Percentiles rank a stretch among this genome's conserved stretches.
phyloP scores from a whole-genome alignment of 306 rosid species.

The Glycine tomentella region DNA sequence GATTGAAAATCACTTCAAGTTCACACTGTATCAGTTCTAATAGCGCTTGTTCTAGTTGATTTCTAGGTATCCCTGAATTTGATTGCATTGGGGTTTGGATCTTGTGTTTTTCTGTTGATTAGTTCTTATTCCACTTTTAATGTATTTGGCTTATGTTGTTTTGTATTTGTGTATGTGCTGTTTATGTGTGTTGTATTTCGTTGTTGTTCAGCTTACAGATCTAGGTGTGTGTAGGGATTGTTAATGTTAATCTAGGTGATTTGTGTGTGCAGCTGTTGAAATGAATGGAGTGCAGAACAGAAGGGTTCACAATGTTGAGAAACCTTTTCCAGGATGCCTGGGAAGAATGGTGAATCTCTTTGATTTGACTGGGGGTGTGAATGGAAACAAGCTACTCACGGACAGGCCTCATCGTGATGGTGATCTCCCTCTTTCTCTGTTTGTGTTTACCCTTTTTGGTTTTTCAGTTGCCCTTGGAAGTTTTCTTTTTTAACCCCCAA shows the following conservation, averaged over 20 bases:
- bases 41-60: neutral
- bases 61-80: conserved; percentile 28
- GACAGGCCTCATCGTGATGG: conserved; percentile 87
- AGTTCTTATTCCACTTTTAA: neutral
- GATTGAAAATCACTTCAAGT: neutral
- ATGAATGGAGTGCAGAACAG: conserved; percentile 70
- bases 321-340: conserved; percentile 87
- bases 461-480: neutral
- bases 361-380: conserved; percentile 71
- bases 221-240: neutral
- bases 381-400: conserved; percentile 79
- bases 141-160: too few relatives aligned
- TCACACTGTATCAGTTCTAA: conserved; percentile 3
- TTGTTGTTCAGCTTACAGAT: conserved; percentile 25
- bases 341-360: conserved; percentile 97
- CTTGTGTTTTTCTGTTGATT: conserved; percentile 5
- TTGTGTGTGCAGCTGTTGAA: conserved; percentile 53
- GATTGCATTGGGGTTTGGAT: conserved; percentile 42
- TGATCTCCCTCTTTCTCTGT: conserved; percentile 41
- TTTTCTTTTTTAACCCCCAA: neutral
- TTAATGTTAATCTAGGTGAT: too few relatives aligned
- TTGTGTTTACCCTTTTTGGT: neutral
- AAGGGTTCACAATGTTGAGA: conserved; percentile 62
- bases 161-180: too few relatives aligned
- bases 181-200: neutral